Percentiles rank a stretch among this genome's conserved stretches.
Conservation (phyloP, 345 rosid species). For the Eucalyptus tenuipes region DNA sequence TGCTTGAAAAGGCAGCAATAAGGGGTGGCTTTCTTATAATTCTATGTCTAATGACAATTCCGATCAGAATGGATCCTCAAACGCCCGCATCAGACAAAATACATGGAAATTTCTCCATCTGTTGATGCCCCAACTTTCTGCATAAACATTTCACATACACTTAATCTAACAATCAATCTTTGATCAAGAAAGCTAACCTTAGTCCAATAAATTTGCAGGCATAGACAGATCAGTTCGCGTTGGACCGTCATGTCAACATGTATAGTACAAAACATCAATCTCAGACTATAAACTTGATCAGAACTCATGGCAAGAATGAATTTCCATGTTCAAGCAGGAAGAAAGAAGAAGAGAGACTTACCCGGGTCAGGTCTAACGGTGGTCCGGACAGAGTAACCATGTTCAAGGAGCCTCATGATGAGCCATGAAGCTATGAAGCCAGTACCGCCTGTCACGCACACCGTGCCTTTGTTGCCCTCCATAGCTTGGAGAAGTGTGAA, state of each 20-base stretch:
- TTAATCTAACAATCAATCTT: background rate
- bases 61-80: background rate
- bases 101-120: background rate
- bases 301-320: background rate
- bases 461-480: too few species aligned
- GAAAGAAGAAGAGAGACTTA: background rate
- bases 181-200: background rate
- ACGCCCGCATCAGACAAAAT: background rate
- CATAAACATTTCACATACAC: background rate
- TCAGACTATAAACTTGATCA: background rate
- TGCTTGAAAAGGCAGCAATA: background rate
- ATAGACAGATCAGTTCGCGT: background rate
- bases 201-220: background rate
- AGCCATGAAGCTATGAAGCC: too few species aligned
- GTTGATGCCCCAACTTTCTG: background rate
- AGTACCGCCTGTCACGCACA: too few species aligned
- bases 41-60: background rate
- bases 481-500: too few species aligned
- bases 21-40: background rate
- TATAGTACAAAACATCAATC: background rate
- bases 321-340: background rate
- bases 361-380: too few species aligned
- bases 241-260: background rate
- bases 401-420: too few species aligned
- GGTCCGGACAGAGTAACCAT: too few species aligned